These are phyloP conservation scores for Vaccinium darrowii DNA, from an alignment of 148 eudicot genomes.

Conservation along the genomic window DNA sequence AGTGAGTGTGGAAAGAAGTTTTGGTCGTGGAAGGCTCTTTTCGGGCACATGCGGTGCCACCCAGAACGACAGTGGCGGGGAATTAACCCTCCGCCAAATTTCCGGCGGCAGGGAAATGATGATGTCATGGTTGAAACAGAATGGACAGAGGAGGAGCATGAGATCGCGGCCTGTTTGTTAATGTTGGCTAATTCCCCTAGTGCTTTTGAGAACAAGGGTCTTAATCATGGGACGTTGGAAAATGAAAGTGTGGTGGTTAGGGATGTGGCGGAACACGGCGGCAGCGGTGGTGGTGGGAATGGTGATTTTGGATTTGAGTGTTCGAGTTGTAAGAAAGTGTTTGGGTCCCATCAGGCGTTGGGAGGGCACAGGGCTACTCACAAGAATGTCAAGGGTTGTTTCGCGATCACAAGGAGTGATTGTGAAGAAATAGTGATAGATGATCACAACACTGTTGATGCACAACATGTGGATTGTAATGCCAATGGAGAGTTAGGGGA, in stretches of 20 bases:
- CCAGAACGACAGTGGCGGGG: constrained; percentile 96
- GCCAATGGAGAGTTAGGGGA: background rate
- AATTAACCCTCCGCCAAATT: constrained; percentile 73
- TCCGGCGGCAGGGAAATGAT: constrained; percentile 18
- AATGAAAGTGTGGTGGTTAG: constrained; percentile 4
- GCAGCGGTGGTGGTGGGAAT: background rate
- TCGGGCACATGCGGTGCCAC: constrained; percentile 98
- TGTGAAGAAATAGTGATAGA: background rate
- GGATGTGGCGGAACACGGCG: background rate
- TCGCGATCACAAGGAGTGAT: constrained; percentile 40
- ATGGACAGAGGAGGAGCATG: constrained; percentile 49
- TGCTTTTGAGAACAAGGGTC: constrained; percentile 11
- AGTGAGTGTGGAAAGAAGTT: constrained; percentile 80
- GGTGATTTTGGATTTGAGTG: constrained; percentile 47
- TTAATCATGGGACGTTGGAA: background rate
- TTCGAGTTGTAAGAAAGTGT: constrained; percentile 80
- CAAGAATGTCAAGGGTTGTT: constrained; percentile 89
- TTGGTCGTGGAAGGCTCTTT: constrained; percentile 88
- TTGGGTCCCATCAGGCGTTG: constrained; percentile 77
- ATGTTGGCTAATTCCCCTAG: constrained; percentile 47
- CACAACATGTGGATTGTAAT: background rate
- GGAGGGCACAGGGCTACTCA: constrained; percentile 94
- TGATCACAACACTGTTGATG: background rate
- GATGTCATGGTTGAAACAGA: background rate
- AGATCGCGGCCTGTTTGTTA: constrained; percentile 60